Evolutionary conservation across 106 monocot species (phyloP).

Genomic region (Cymbidium sinense): DNA sequence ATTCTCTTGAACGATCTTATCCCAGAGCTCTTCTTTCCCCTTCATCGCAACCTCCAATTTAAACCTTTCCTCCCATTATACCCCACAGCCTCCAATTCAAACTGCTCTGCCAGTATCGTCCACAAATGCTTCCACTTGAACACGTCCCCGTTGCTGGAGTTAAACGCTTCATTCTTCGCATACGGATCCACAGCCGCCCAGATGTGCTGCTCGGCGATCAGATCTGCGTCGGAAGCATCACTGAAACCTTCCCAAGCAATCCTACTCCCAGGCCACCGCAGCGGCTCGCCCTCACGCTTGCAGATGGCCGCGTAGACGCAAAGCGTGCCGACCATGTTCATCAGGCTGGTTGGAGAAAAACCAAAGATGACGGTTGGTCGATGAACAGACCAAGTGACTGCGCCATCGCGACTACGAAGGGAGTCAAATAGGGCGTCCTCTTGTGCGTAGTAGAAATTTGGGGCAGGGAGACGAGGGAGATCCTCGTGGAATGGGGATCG

Average conservation of each 20-base stretch:
- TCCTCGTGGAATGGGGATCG: conserved; percentile 63
- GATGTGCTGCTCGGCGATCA: conserved; percentile 57
- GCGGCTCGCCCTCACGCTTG: conserved; percentile 16
- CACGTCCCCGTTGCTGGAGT: conserved; percentile 44
- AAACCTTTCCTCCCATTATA: conserved; percentile 38
- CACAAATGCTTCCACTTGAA: conserved; percentile 80
- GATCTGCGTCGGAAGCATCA: conserved; percentile 46
- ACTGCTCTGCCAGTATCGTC: conserved; percentile 53
- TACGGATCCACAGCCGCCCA: conserved; percentile 64
- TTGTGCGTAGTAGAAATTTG: conserved; percentile 58
- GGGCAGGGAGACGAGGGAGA: conserved; percentile 30
- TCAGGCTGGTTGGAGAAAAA: conserved; percentile 12
- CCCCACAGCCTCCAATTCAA: conserved; percentile 47
- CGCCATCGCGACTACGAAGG: conserved; percentile 14
- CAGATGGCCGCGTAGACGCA: conserved; percentile 50
- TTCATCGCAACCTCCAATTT: conserved; percentile 50
- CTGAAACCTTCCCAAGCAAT: conserved; percentile 26
- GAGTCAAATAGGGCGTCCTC: conserved; percentile 47
- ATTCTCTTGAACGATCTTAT: conserved; percentile 51
- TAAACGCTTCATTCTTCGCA: conserved; percentile 51
- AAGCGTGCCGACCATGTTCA: conserved; percentile 27
- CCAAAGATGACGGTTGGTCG: conserved; percentile 39
- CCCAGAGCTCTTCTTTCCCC: conserved; percentile 61
- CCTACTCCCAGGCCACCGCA: conserved; percentile 24
- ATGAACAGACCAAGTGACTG: conserved; percentile 49